Evolutionary conservation across 1,284 basidiomycete species (phyloP), one percentile per base, ranked within the genome.

Genomic region (Stygiomarasmius scandens): DNA sequence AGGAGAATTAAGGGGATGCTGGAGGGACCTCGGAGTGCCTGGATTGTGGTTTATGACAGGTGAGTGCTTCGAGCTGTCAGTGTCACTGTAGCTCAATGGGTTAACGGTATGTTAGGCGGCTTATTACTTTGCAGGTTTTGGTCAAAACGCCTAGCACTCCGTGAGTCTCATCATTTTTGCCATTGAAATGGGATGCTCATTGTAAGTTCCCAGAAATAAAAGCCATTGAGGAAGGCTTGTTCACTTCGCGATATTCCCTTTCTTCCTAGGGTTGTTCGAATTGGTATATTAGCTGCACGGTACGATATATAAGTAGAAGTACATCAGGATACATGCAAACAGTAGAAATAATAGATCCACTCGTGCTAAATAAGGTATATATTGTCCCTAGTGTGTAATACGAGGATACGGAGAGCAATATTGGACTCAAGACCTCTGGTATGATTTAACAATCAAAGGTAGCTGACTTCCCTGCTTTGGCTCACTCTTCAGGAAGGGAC

Each of bases 21-120:
- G 77, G 71, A 74, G 83, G 25, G 79, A 83, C 61, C 70, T 82
- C 20, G 86, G 84, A 11, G 71, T 83, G 8, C 75, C 77, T 0
- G 75, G 78, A 54, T 65, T 85, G 58, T 85, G 82, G 78, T 74
- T 80, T 66, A 77, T 84, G 76, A 79, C 79, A 62, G 82, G 81
- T 72, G 59, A 48, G 68, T n/a, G n/a, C n/a, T n/a, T n/a, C n/a
- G n/a, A n/a, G n/a, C n/a, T n/a, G n/a, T n/a, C n/a, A n/a, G n/a
- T n/a, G n/a, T n/a, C n/a, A n/a, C n/a, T n/a, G n/a, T n/a, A n/a
- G n/a, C n/a, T n/a, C n/a, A n/a, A n/a, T n/a, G n/a, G n/a, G n/a
- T n/a, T n/a, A n/a, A n/a, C 23, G 10, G 11, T 49, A 36, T 36
- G 44, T 29, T 65, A 74, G 80, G 81, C 8, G 82, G 80, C 64